A percentile compares a stretch with the other conserved stretches of the same genome.
phyloP scores from a whole-genome alignment of 2,329 filamentous ascomycete species.

The Arthrobotrys sphaeroides region DNA sequence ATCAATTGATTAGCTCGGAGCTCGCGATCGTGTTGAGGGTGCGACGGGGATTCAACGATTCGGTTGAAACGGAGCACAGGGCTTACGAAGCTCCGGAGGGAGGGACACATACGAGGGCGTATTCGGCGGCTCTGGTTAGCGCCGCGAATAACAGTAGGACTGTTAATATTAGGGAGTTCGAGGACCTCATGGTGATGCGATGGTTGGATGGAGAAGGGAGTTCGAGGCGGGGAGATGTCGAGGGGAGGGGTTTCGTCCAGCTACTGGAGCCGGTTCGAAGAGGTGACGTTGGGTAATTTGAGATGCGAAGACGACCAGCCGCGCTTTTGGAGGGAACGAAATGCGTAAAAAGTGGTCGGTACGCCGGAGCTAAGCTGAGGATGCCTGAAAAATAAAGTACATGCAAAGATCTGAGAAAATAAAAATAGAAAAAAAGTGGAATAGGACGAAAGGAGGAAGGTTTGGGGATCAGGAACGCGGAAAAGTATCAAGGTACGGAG shows the following conservation, averaged over 20 bases:
- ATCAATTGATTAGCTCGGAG: slow-evolving; percentile 23
- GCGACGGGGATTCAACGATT: background rate
- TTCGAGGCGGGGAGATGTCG: background rate
- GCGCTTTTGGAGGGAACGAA: background rate
- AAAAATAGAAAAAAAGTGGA: background rate
- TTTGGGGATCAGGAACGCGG: background rate
- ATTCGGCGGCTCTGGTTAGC: slow-evolving; percentile 54
- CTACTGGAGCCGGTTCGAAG: slow-evolving; percentile 9
- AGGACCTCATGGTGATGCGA: slow-evolving; percentile 40
- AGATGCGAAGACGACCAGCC: slow-evolving; percentile 5
- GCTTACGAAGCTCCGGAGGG: slow-evolving; percentile 25
- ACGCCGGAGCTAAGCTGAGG: background rate
- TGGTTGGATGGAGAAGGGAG: background rate
- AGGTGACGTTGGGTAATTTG: background rate
- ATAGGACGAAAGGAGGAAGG: background rate
- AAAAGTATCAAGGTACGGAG: no score
- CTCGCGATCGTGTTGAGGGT: background rate
- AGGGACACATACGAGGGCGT: slow-evolving; percentile 49
- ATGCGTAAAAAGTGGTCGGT: slow-evolving; percentile 23
- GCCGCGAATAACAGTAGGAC: slow-evolving; percentile 52
- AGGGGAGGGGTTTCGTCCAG: slow-evolving; percentile 3
- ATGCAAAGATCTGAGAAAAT: background rate
- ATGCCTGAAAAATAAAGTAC: background rate
- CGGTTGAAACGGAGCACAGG: background rate
- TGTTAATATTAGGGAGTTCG: slow-evolving; percentile 39